phyloP scores from a whole-genome alignment of 148 eudicot species.

The Silene latifolia region DNA sequence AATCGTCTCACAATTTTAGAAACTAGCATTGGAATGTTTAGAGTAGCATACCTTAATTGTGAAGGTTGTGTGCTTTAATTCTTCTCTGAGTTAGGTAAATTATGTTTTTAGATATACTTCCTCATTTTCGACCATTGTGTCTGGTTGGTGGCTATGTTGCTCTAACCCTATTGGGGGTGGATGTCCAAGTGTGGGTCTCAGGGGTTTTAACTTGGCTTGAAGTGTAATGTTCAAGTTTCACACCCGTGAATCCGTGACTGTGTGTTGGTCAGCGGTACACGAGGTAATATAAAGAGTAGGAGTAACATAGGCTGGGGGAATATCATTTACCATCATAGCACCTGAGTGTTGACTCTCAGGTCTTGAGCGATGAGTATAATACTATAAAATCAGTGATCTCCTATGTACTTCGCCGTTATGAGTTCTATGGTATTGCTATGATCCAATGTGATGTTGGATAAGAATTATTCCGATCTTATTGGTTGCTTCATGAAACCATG shows the following conservation, averaged over 20 bases:
- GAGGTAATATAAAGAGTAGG: no score
- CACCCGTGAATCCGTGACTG: no score
- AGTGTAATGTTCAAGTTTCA: no score
- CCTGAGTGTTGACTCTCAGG: background rate
- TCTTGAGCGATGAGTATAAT: background rate
- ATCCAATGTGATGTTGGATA: slow-evolving; percentile 2
- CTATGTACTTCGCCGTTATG: background rate
- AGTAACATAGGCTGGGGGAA: no score
- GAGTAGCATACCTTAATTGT: no score
- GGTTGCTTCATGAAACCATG: slow-evolving; percentile 14
- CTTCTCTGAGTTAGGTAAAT: background rate
- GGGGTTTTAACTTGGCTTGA: no score
- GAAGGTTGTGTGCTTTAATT: background rate
- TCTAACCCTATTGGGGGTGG: no score
- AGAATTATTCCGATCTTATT: slow-evolving; percentile 10
- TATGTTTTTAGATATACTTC: background rate
- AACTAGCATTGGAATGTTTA: background rate
- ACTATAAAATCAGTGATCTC: background rate
- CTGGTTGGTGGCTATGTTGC: no score
- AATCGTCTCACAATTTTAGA: background rate
- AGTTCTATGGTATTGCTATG: background rate
- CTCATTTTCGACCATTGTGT: no score
- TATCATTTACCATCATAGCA: no score
- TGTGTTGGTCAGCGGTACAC: no score
- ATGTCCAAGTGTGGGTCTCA: no score